Conservation (phyloP, 2,329 filamentous ascomycete species). For the Cercospora zeae-maydis region DNA sequence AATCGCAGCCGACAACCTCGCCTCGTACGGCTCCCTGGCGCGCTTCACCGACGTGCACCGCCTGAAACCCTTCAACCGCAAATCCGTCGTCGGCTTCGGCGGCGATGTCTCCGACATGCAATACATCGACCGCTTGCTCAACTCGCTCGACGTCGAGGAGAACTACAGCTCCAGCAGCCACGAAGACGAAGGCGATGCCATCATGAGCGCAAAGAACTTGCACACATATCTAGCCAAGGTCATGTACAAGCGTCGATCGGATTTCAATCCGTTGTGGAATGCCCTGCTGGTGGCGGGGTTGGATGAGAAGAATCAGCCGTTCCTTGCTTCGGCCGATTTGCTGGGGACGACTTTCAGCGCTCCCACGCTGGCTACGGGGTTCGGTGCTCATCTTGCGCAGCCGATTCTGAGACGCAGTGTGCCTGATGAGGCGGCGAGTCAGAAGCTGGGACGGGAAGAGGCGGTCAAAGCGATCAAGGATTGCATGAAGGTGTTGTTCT, state of each 20-base stretch:
- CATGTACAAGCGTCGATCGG: conserved; percentile 88
- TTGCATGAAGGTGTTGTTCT: conserved; percentile 98
- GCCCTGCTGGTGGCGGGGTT: conserved; percentile 86
- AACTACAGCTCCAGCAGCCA: conserved; percentile 63
- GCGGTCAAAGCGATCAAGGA: conserved; percentile 80
- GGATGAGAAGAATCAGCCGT: conserved; percentile 73
- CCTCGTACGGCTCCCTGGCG: conserved; percentile 91
- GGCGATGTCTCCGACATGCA: conserved; percentile 99
- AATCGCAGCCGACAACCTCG: conserved; percentile 94
- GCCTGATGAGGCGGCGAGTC: conserved; percentile 75
- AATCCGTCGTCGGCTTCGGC: conserved; percentile 85
- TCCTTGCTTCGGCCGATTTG: conserved; percentile 87
- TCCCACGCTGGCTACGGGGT: conserved; percentile 88
- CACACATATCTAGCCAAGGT: conserved; percentile 96
- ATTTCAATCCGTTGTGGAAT: conserved; percentile 98
- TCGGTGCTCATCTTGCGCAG: conserved; percentile 86
- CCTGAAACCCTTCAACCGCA: conserved; percentile 80
- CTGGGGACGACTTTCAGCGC: conserved; percentile 87
- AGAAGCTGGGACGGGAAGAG: conserved; percentile 68
- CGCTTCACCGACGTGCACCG: conserved; percentile 97
- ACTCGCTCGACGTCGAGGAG: conserved; percentile 81
- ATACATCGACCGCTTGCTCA: conserved; percentile 89
- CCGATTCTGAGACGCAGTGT: conserved; percentile 82
- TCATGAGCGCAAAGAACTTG: conserved; percentile 84
- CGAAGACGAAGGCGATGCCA: conserved; percentile 56